These are phyloP conservation scores for Xylaria sp. DNA, from an alignment of 495 filamentous ascomycete species.

Conservation along the genomic window DNA sequence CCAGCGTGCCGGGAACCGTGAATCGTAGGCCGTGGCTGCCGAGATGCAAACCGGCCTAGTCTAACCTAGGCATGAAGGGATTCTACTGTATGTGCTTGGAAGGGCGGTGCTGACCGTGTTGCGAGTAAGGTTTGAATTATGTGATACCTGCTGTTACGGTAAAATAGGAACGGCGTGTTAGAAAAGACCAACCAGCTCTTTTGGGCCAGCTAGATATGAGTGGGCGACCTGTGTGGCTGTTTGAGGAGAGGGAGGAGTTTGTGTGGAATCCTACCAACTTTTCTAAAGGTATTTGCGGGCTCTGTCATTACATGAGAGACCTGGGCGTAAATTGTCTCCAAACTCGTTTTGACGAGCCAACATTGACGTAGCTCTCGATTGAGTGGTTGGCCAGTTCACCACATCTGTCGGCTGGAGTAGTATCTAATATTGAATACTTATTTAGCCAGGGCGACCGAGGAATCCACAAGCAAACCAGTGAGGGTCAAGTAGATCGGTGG, in stretches of 20 bases:
- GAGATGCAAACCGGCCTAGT: slow-evolving; percentile 4
- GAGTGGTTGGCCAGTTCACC: not conserved
- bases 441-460: not conserved
- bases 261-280: not conserved
- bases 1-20: slow-evolving; percentile 19
- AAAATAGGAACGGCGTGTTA: not conserved
- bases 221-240: not conserved
- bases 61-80: not conserved
- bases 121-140: not conserved
- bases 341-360: not conserved
- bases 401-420: not conserved
- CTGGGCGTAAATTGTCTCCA: not conserved
- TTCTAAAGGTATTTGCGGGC: too few relatives aligned
- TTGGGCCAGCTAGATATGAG: not conserved
- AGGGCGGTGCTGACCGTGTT: not conserved
- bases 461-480: not conserved
- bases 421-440: not conserved
- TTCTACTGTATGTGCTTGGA: not conserved
- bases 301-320: too few relatives aligned
- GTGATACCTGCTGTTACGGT: not conserved
- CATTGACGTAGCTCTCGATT: too few relatives aligned
- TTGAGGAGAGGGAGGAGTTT: not conserved
- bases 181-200: not conserved
- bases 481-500: slow-evolving; percentile 8
- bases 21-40: not conserved